phyloP scores from a whole-genome alignment of 108 stramenopile genomes.

The Skeletonema marinoi region DNA sequence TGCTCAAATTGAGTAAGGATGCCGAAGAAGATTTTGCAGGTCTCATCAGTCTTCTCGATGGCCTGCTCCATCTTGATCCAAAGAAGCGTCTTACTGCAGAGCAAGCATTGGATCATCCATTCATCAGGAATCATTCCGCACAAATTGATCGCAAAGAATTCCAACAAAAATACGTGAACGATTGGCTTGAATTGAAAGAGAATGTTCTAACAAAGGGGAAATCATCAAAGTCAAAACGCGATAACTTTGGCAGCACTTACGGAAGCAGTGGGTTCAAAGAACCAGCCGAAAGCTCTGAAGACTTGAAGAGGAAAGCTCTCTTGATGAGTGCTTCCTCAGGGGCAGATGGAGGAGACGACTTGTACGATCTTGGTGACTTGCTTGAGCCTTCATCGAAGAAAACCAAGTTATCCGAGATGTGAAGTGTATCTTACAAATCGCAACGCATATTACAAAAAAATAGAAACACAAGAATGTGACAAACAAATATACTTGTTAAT shows the following conservation, averaged over 20 bases:
- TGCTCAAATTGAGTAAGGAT: slow-evolving; percentile 51
- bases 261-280: background rate
- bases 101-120: slow-evolving; percentile 73
- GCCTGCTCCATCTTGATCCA: slow-evolving; percentile 83
- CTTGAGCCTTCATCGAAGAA: slow-evolving; percentile 41
- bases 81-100: slow-evolving; percentile 70
- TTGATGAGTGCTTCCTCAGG: slow-evolving; percentile 48
- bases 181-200: slow-evolving; percentile 78
- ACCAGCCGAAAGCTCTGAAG: background rate
- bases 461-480: background rate
- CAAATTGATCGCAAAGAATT: slow-evolving; percentile 52
- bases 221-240: slow-evolving; percentile 24
- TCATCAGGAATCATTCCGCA: slow-evolving; percentile 40
- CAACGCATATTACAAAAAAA: slow-evolving; percentile 2
- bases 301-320: slow-evolving; percentile 68
- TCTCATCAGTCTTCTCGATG: slow-evolving; percentile 72
- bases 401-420: slow-evolving; percentile 21
- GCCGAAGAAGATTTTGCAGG: slow-evolving; percentile 49
- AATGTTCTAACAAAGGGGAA: slow-evolving; percentile 36
- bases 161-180: slow-evolving; percentile 66
- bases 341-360: slow-evolving; percentile 61
- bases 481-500: slow-evolving; percentile 2
- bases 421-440: slow-evolving; percentile 9
- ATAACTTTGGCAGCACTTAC: background rate
- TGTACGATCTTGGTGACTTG: slow-evolving; percentile 73